phyloP scores from a whole-genome alignment of 345 rosid genomes.

The Syzygium oleosum region DNA sequence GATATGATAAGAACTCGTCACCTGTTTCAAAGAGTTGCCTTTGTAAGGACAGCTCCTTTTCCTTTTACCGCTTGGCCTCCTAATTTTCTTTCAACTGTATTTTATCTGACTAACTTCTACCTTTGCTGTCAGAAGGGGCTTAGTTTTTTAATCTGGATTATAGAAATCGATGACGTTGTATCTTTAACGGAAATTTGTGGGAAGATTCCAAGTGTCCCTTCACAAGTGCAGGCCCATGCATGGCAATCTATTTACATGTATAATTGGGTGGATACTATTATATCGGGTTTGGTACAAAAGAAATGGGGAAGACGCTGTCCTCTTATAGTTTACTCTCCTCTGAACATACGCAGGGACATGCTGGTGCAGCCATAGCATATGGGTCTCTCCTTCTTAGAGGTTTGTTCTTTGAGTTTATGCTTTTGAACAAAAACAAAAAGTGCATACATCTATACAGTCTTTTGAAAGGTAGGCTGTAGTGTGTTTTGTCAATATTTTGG shows the following conservation, averaged over 20 bases:
- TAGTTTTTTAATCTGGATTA: not conserved
- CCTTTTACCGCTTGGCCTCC: not conserved
- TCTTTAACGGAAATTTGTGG: not conserved
- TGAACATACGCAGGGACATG: conserved; percentile 59
- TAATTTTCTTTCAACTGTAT: not conserved
- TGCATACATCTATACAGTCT: not conserved
- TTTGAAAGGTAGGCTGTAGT: not conserved
- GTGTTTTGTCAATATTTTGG: not conserved
- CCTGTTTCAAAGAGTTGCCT: not conserved
- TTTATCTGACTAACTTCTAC: not conserved
- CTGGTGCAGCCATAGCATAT: conserved; percentile 85
- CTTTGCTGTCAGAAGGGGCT: not conserved
- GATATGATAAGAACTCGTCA: not conserved
- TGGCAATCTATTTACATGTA: not conserved
- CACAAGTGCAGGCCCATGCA: not conserved
- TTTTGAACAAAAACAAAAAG: not conserved
- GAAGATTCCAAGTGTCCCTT: not conserved
- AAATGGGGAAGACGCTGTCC: not conserved
- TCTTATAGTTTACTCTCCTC: not conserved
- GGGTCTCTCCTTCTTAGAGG: conserved; percentile 94
- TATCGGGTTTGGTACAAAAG: not conserved
- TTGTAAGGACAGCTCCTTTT: not conserved
- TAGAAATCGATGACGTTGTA: not conserved
- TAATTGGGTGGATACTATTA: not conserved
- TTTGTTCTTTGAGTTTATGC: conserved; percentile 8